These are phyloP conservation scores for Boletus hoseneyae DNA, from an alignment of 1,284 basidiomycete genomes.

Conservation along the genomic window DNA sequence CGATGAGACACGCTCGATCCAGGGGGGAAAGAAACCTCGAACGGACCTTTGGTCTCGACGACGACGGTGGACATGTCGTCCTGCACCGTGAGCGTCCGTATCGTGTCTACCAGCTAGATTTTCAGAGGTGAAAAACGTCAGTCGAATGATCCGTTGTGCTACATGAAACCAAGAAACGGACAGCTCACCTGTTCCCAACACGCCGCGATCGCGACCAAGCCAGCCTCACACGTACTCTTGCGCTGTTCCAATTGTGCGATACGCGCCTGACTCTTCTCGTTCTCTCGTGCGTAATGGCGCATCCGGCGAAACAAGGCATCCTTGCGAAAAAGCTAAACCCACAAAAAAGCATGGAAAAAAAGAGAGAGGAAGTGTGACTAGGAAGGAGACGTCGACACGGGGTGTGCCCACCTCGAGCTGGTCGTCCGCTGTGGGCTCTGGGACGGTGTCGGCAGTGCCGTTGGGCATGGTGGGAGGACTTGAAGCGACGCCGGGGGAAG, in stretches of 20 bases:
- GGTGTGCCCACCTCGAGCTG: conserved; percentile 63
- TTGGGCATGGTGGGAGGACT: conserved; percentile 52
- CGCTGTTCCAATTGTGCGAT: conserved; percentile 74
- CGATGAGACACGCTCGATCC: not conserved
- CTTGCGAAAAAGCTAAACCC: conserved; percentile 72
- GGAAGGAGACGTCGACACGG: conserved; percentile 23
- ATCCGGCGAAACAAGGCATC: conserved; percentile 91
- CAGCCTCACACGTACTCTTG: conserved; percentile 73
- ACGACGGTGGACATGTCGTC: conserved; percentile 48
- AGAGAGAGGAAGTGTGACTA: conserved; percentile 20
- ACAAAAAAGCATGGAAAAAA: conserved; percentile 10
- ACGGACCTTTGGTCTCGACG: conserved; percentile 45
- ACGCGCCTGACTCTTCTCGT: conserved; percentile 64
- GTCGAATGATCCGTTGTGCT: conserved; percentile 3
- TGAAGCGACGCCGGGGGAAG: conserved; percentile 44
- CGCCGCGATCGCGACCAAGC: conserved; percentile 78
- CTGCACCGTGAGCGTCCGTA: conserved; percentile 57
- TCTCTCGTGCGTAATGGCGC: conserved; percentile 85
- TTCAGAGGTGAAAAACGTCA: not conserved
- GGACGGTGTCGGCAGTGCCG: conserved; percentile 38
- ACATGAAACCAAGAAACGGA: not conserved
- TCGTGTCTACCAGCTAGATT: conserved; percentile 62
- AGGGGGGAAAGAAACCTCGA: not conserved
- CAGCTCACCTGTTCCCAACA: conserved; percentile 82
- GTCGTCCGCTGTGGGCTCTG: conserved; percentile 57